Base-by-base conservation (phyloP, 345 rosid species). In the Dovyalis caffra region DNA sequence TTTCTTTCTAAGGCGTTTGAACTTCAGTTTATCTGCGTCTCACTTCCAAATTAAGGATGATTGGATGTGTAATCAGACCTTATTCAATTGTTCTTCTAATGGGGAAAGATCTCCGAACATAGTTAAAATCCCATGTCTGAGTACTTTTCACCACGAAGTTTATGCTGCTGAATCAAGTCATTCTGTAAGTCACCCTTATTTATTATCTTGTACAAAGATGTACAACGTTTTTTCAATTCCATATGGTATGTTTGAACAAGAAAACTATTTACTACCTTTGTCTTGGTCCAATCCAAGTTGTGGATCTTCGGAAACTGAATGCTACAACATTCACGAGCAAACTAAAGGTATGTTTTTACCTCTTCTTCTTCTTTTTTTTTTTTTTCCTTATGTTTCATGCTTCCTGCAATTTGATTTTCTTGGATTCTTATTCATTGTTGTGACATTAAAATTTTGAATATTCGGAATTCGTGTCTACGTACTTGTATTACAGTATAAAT, bases 11-110 rank as follows among this genome's bases (percentile, higher is more conserved):
- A 56, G 62, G 21, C 32, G 31, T 28, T 10, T 21, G 0, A 71
- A 71, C 21, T 57, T 71, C 75, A 31, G 56, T 26, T 61, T 71
- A 2, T 38, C 67, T 16, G n/a, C 16, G 26, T 53, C 76, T 61
- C 61, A 3, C 66, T 29, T 77, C 34, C 67, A 72, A 32, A 23
- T 71, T 6, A 0, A 8, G n/a, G n/a, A n/a, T n/a, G n/a, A n/a
- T n/a, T n/a, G n/a, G 16, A 15, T 0, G 15, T 8, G 0, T 0
- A 4, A 23, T 1, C 26, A 40, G 15, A 65, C 66, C 14, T 38
- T 65, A 32, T 71, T 77, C 66, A 77, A 77, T 15, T 71, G 80
- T 0, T 26, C 71, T 1, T 77, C 71, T 49, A 64, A 28, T 14
- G 8, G 23, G 61, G 21, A 0, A 28, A 2, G 1, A 16, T 0